phyloP scores from a whole-genome alignment of 352 stramenopile genomes.

The Globisporangium megalacanthum region DNA sequence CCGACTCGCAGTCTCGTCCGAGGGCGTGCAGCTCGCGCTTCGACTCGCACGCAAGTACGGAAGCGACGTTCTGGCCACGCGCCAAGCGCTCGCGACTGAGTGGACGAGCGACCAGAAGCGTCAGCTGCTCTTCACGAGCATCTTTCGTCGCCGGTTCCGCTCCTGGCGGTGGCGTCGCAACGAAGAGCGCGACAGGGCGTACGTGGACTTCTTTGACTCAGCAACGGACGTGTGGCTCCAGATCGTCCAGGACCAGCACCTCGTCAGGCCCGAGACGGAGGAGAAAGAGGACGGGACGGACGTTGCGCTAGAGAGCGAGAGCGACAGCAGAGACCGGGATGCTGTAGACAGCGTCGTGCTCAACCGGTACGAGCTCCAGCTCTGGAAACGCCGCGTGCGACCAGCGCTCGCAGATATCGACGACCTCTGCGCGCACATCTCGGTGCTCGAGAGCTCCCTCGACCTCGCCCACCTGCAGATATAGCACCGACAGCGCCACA shows the following conservation, averaged over 20 bases:
- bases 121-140: slow-evolving; percentile 26
- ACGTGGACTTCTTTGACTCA: slow-evolving; percentile 55
- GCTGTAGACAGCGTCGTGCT: slow-evolving; percentile 21
- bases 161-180: slow-evolving; percentile 22
- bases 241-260: slow-evolving; percentile 41
- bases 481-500: slow-evolving; percentile 16
- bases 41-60: slow-evolving; percentile 29
- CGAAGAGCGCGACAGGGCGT: slow-evolving; percentile 22
- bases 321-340: not conserved
- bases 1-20: slow-evolving; percentile 29
- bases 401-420: slow-evolving; percentile 41
- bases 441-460: slow-evolving; percentile 45
- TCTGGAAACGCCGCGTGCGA: slow-evolving; percentile 60
- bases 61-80: slow-evolving; percentile 25
- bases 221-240: slow-evolving; percentile 59
- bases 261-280: slow-evolving; percentile 10
- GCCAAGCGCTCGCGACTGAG: slow-evolving; percentile 20
- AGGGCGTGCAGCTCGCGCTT: slow-evolving; percentile 38
- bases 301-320: not conserved
- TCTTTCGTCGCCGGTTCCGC: slow-evolving; percentile 44
- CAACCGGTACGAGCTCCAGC: slow-evolving; percentile 52
- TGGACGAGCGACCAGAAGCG: slow-evolving; percentile 45
- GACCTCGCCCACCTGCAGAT: slow-evolving; percentile 46
- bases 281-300: not conserved
- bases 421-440: slow-evolving; percentile 65